These are phyloP conservation scores for Tolypocladium amazonense DNA, from an alignment of 2,329 filamentous ascomycete genomes.

Conservation along the genomic window DNA sequence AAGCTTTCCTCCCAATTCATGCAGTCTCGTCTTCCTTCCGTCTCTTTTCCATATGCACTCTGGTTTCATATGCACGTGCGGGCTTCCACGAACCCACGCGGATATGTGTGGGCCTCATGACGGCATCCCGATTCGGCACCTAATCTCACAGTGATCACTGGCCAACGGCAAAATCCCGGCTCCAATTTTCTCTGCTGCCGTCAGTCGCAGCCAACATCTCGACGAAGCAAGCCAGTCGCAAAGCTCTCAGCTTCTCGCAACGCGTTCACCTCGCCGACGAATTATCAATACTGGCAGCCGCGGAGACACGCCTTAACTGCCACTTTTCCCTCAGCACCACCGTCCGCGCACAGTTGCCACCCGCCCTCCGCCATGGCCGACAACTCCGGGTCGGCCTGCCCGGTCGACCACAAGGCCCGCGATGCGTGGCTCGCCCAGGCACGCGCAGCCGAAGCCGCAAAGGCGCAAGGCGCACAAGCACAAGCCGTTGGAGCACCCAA, in stretches of 20 bases:
- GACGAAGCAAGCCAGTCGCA: not conserved
- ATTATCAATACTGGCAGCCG: not conserved
- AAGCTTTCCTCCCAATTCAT: not conserved
- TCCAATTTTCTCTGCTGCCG: not conserved
- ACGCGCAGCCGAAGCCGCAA: conserved; percentile 34
- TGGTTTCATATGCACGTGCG: no score
- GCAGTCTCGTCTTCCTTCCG: not conserved
- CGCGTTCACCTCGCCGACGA: not conserved
- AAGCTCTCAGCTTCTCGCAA: not conserved
- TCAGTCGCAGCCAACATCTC: not conserved
- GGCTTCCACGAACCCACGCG: not conserved
- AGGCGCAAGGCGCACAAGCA: conserved; percentile 11
- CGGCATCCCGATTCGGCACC: not conserved
- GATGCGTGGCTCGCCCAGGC: conserved; percentile 76
- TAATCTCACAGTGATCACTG: not conserved
- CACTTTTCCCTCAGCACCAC: not conserved
- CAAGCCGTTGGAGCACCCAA: not conserved
- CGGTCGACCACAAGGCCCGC: conserved; percentile 83
- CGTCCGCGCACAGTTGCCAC: not conserved
- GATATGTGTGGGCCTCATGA: not conserved
- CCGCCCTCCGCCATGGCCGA: conserved; percentile 12
- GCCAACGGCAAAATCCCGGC: conserved; percentile 5
- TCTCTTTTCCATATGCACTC: not conserved
- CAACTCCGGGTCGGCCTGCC: conserved; percentile 44
- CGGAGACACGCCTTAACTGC: not conserved